Base-by-base conservation (phyloP, 2,329 filamentous ascomycete species). In the Fusarium clavum region DNA sequence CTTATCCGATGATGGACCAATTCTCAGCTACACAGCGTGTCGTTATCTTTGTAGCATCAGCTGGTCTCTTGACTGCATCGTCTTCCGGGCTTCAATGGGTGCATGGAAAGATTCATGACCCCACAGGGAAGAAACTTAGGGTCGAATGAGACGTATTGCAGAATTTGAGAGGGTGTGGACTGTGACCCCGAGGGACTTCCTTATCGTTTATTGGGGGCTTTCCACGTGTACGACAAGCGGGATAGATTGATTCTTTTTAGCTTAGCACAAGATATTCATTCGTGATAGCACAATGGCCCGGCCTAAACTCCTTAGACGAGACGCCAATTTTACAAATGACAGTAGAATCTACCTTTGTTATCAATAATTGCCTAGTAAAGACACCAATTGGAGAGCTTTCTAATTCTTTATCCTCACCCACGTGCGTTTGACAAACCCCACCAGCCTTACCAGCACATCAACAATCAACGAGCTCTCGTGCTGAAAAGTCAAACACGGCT, bases 1-100 rank as follows among this genome's bases (percentile, higher is more conserved):
- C 60, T 5, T 63, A 63, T 25, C 60, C 57, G 0, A 63, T 63
- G 60, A 62, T 63, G 60, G 57, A 63, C 20, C 27, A 62, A 11
- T 63, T 63, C 10, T 30, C 16, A 3, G 47, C 41, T 8, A 14
- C 16, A 25, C 57, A 62, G 16, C 47, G 60, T 4, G 25, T 62
- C n/a, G 32, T 59, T 6, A 60, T 63, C 1, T 62, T 63, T 3
- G n/a, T 63, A 8, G 57, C 47, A 4, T 63, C 60, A 11, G 44
- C 60, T 14, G 60, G 57, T 10, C 7, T 63, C 2, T 27, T 63
- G 9, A 63, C 60, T 1, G 9, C 54, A 6, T 43, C 57, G 4
- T 63, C 47, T 0, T 55, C 60, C 5, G 38, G 14, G 6, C 57
- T 63, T 3, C 60, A 63, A 20, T 62, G 43, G 57, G 6, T 47